Conservation (phyloP, 2,329 filamentous ascomycete genomes). For the Fusarium illudens region DNA sequence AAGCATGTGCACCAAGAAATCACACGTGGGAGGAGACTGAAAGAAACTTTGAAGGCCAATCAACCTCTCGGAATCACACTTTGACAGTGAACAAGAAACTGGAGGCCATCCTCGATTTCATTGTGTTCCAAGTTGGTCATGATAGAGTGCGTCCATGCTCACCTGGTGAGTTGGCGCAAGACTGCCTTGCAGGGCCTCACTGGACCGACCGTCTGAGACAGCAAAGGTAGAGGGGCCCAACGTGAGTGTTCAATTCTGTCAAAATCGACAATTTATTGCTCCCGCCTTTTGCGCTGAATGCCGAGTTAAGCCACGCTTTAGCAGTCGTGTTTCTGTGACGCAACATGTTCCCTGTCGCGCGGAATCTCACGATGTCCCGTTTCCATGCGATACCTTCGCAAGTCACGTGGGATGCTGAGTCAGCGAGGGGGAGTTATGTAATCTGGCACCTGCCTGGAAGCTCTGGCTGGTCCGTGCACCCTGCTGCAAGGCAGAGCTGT, state of each 20-base stretch:
- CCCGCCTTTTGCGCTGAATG: background rate
- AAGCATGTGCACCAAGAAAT: background rate
- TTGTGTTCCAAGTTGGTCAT: no score
- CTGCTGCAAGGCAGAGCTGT: constrained; percentile 51
- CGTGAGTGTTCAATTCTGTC: background rate
- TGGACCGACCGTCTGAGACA: background rate
- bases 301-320: background rate
- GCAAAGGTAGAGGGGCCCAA: background rate
- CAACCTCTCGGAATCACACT: no score
- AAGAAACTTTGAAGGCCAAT: background rate
- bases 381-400: background rate
- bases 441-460: constrained; percentile 35
- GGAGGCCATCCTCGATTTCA: background rate
- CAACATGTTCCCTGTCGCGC: constrained; percentile 3
- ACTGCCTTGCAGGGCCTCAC: background rate
- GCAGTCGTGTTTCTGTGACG: background rate
- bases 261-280: background rate
- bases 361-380: background rate
- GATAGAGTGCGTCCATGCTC: background rate
- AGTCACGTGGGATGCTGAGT: constrained; percentile 31
- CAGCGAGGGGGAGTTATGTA: constrained; percentile 32
- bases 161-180: background rate
- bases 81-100: background rate
- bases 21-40: background rate
- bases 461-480: constrained; percentile 41